These are phyloP conservation scores for Misopates orontium DNA, from an alignment of 257 asterid species.

Conservation along the genomic window DNA sequence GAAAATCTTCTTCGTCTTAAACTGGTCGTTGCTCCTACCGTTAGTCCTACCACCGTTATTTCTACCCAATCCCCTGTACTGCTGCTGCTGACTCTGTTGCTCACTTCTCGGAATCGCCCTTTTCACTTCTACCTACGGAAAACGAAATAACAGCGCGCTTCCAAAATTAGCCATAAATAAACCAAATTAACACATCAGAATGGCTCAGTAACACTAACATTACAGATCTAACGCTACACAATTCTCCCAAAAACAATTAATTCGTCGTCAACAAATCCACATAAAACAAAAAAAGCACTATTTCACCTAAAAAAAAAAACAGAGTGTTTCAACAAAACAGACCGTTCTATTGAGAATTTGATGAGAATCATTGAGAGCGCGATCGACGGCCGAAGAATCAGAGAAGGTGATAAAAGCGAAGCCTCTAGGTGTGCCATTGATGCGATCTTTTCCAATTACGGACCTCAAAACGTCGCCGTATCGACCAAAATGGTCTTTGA, in stretches of 20 bases:
- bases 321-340: too few species aligned
- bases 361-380: slow-evolving; percentile 72
- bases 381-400: slow-evolving; percentile 62
- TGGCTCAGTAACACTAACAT: background rate
- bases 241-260: too few species aligned
- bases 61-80: slow-evolving; percentile 47
- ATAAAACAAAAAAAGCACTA: too few species aligned
- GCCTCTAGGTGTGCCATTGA: slow-evolving; percentile 70
- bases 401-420: slow-evolving; percentile 83
- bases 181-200: background rate
- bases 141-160: slow-evolving; percentile 5
- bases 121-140: slow-evolving; percentile 83
- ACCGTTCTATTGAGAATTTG: slow-evolving; percentile 78
- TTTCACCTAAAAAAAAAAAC: too few species aligned
- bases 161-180: background rate
- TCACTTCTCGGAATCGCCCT: slow-evolving; percentile 89
- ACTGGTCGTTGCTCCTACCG: slow-evolving; percentile 51
- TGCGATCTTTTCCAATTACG: slow-evolving; percentile 61
- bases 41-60: slow-evolving; percentile 41
- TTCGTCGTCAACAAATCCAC: too few species aligned
- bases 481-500: slow-evolving; percentile 58
- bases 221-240: slow-evolving; percentile 3
- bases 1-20: slow-evolving; percentile 88
- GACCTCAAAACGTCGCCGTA: slow-evolving; percentile 71
- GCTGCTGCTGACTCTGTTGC: slow-evolving; percentile 54